Evolutionary conservation across 1,139 yeast genomes (phyloP).

Genomic region (Suhomyces guaymorum): DNA sequence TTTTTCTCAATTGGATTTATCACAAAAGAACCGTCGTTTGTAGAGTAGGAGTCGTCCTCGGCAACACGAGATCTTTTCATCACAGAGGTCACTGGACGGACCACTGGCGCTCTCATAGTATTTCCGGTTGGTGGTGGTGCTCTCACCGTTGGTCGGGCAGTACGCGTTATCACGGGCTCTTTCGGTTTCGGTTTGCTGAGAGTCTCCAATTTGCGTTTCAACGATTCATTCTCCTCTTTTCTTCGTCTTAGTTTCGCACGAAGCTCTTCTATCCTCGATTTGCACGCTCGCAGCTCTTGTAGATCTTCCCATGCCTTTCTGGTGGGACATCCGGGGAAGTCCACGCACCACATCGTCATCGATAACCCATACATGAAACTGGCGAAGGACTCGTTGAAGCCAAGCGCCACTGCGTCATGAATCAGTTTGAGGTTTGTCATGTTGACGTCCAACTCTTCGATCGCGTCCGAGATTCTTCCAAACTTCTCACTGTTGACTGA

Average conservation of each 20-base stretch:
- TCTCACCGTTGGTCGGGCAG: background rate
- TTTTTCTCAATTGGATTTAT: slow-evolving; percentile 18
- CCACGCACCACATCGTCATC: slow-evolving; percentile 68
- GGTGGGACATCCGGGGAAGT: slow-evolving; percentile 49
- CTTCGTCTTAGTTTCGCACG: slow-evolving; percentile 24
- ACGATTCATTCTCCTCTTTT: slow-evolving; percentile 27
- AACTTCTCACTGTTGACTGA: slow-evolving; percentile 33
- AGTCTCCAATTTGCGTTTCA: slow-evolving; percentile 25
- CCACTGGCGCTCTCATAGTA: too few species aligned
- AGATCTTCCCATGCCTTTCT: slow-evolving; percentile 37
- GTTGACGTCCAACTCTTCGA: slow-evolving; percentile 53
- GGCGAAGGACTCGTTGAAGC: slow-evolving; percentile 64
- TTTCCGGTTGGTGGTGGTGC: too few species aligned
- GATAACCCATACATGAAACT: slow-evolving; percentile 61
- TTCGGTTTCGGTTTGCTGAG: slow-evolving; percentile 1
- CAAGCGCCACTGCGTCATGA: slow-evolving; percentile 50
- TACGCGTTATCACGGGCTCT: background rate
- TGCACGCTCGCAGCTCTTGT: slow-evolving; percentile 27
- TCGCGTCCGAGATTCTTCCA: slow-evolving; percentile 50
- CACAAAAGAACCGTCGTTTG: slow-evolving; percentile 29
- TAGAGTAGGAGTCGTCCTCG: slow-evolving; percentile 23
- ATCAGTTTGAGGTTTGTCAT: slow-evolving; percentile 48
- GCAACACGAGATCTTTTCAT: background rate
- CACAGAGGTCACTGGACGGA: too few species aligned
- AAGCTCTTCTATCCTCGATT: slow-evolving; percentile 27